phyloP scores from a whole-genome alignment of 202 grass and related monocot genomes.

The Brachypodium distachyon region DNA sequence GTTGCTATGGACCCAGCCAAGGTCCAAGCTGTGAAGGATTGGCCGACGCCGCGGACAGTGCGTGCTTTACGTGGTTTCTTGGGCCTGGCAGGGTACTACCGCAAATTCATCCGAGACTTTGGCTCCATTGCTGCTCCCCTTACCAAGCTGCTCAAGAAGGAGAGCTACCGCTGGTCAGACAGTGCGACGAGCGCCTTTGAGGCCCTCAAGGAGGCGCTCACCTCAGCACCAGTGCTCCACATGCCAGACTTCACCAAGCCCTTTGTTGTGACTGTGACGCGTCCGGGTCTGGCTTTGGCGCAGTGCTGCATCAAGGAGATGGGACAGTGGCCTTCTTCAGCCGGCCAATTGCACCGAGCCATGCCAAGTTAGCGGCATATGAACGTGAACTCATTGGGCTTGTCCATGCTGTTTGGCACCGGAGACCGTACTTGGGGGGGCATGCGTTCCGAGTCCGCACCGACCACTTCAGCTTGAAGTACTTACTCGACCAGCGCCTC shows the following conservation, averaged over 20 bases:
- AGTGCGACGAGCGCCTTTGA: too few species aligned
- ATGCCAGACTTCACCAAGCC: not conserved
- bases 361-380: not conserved
- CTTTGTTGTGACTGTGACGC: not conserved
- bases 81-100: not conserved
- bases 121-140: not conserved
- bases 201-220: too few species aligned
- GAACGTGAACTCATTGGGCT: not conserved
- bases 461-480: not conserved
- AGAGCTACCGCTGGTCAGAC: not conserved
- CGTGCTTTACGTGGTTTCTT: not conserved
- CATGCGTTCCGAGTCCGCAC: not conserved
- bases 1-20: not conserved
- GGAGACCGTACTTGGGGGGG: not conserved
- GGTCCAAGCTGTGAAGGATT: rapidly evolving
- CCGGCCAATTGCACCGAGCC: not conserved
- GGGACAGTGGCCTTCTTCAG: too few species aligned
- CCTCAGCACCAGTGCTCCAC: not conserved
- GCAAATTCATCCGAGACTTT: not conserved
- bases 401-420: not conserved
- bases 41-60: not conserved
- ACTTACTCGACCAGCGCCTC: not conserved
- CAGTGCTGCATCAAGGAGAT: not conserved
- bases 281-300: not conserved
- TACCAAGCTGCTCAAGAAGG: not conserved